These are phyloP conservation scores for Leccinum arenicola DNA, from an alignment of 768 basidiomycete genomes.

Conservation along the genomic window DNA sequence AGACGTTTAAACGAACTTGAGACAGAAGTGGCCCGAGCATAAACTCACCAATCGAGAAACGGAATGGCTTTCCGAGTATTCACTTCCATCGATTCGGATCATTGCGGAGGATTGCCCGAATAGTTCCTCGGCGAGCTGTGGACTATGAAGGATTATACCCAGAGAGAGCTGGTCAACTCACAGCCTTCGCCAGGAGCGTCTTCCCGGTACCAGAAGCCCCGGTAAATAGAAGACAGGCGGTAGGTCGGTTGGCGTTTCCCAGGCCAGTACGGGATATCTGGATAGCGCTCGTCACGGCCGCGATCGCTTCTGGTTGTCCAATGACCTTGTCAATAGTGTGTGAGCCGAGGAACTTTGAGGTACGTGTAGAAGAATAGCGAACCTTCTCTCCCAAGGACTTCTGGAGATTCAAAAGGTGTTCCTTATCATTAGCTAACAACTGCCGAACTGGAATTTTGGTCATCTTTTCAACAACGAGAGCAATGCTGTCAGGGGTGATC, in stretches of 20 bases:
- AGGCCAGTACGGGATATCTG: constrained; percentile 48
- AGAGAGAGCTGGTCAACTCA: background rate
- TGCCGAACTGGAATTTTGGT: constrained; percentile 4
- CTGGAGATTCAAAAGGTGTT: background rate
- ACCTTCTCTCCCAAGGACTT: too few species aligned
- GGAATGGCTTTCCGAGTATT: constrained; percentile 43
- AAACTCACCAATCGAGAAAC: constrained; percentile 35
- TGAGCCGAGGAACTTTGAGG: background rate
- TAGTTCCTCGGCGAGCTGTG: constrained; percentile 40
- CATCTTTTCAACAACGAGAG: background rate
- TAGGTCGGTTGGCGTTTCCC: constrained; percentile 41
- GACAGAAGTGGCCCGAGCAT: too few species aligned
- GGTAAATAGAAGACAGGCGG: constrained; percentile 45
- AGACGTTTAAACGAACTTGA: background rate
- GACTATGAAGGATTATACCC: background rate
- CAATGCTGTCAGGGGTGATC: constrained; percentile 2
- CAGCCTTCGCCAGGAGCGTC: constrained; percentile 34
- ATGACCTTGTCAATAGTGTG: constrained; percentile 1
- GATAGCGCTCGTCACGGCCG: constrained; percentile 48
- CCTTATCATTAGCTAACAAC: background rate
- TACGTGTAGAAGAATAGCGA: too few species aligned
- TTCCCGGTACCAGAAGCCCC: constrained; percentile 39
- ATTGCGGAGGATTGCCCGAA: constrained; percentile 43
- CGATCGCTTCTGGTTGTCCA: constrained; percentile 42
- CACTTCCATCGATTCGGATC: constrained; percentile 46